phyloP scores from a whole-genome alignment of 1,284 basidiomycete species.

The Malassezia vespertilionis region DNA sequence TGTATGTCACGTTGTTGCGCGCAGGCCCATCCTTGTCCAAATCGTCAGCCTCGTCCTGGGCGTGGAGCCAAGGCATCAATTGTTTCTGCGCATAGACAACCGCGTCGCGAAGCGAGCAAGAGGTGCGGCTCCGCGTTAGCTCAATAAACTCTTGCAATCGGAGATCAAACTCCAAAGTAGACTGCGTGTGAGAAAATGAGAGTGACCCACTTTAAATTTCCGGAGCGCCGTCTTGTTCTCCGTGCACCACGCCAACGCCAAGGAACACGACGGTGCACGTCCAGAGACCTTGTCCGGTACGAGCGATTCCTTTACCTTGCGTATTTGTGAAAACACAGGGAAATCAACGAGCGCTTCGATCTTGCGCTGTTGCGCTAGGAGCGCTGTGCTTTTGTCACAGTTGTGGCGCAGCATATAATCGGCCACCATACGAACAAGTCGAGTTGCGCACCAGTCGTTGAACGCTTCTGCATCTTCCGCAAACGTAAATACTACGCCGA shows the following conservation, averaged over 20 bases:
- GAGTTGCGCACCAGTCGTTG: constrained; percentile 59
- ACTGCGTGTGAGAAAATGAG: constrained; percentile 49
- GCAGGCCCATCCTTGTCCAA: neutral
- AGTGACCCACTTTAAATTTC: constrained; percentile 58
- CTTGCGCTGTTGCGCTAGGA: constrained; percentile 14
- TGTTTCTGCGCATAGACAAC: constrained; percentile 75
- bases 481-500: too few species aligned
- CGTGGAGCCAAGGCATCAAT: constrained; percentile 51
- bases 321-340: constrained; percentile 70
- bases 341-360: constrained; percentile 54
- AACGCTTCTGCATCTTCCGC: neutral
- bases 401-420: constrained; percentile 77
- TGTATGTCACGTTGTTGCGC: neutral
- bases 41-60: neutral
- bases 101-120: constrained; percentile 56
- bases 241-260: constrained; percentile 86
- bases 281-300: constrained; percentile 15
- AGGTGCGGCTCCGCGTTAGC: constrained; percentile 50
- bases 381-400: constrained; percentile 19
- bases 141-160: constrained; percentile 94
- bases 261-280: constrained; percentile 60
- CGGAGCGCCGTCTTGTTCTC: constrained; percentile 86
- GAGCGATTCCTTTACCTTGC: constrained; percentile 70
- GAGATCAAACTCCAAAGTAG: constrained; percentile 82
- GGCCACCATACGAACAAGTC: constrained; percentile 78